Conservation (phyloP, 352 stramenopile species). For the Pythium rhizo-oryzae region DNA sequence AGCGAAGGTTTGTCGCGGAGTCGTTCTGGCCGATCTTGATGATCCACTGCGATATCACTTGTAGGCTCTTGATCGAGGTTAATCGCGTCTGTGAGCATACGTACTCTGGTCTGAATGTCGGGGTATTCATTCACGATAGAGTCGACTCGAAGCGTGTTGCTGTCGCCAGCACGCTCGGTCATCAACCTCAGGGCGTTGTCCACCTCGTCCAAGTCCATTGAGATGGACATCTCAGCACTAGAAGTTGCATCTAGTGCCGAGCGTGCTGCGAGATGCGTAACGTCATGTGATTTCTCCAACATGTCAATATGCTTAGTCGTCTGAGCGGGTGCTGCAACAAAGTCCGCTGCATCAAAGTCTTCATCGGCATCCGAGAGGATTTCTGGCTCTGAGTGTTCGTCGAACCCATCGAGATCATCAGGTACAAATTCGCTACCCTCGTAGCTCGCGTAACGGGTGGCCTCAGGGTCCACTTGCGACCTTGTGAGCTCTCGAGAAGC, state of each 20-base stretch:
- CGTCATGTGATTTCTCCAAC: neutral
- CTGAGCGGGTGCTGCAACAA: neutral
- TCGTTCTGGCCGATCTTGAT: no score
- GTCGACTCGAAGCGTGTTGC: no score
- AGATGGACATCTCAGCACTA: no score
- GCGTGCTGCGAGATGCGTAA: neutral
- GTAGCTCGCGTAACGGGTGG: neutral
- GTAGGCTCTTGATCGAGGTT: no score
- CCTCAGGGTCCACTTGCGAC: neutral
- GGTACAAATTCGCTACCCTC: neutral
- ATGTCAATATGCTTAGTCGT: neutral
- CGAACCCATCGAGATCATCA: conserved; percentile 4
- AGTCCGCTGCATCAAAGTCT: no score
- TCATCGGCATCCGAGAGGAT: no score
- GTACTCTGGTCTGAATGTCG: neutral
- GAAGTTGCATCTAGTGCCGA: neutral
- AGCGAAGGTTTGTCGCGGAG: no score
- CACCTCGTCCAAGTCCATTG: no score
- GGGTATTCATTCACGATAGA: neutral
- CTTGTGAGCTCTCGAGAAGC: conserved; percentile 4
- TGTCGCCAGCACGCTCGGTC: no score
- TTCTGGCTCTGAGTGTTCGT: no score
- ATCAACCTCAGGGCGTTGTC: no score
- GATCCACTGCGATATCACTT: no score
- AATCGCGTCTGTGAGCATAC: neutral